Evolutionary conservation across 345 rosid species (phyloP), one percentile per base, ranked within the genome.

Genomic region (Eucalyptus pauciflora): DNA sequence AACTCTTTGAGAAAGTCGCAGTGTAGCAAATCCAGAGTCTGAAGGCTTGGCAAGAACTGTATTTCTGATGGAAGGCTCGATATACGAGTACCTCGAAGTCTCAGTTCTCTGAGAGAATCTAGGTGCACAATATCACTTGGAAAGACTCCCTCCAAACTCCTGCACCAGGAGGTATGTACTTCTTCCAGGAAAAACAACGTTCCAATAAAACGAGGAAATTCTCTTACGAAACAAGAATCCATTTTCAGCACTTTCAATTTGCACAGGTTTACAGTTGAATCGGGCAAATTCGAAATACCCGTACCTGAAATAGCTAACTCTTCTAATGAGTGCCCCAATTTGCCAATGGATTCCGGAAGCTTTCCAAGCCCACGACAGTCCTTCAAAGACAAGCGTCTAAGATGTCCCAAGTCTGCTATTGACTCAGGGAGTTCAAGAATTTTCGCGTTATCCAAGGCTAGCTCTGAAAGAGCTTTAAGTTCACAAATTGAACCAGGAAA

Each of bases 11-110:
- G 16, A 13, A 5, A 0, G 33, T 62, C 9, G 10, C 17, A 29
- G 33, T 62, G 18, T 29, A 62, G 33, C 33, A 62, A 62, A 62
- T 62, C 69, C 16, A 62, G 3, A 62, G 31, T 62, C 33, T 29
- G 16, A 27, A 62, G 69, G 0, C 4, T 3, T 27, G 16, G 0
- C 69, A 62, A 0, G 2, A 0, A 12, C 7, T 13, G 8, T 1
- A 60, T 27, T 25, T 58, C 13, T 62, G 4, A 29, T 2, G 69
- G 69, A 62, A 62, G 31, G 15, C 31, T 3, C 0, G 16, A 62
- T 6, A 62, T 62, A 27, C 8, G 16, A 62, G 69, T 62, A 12
- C 31, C 69, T 1, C 69, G 69, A 62, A 62, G 31, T 17, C 16
- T 62, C 7, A 62, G 33, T 62, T 62, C 69, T 62, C 17, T 62